Base-by-base conservation (phyloP, 148 eudicot genomes). In the Rhododendron mucronatum region DNA sequence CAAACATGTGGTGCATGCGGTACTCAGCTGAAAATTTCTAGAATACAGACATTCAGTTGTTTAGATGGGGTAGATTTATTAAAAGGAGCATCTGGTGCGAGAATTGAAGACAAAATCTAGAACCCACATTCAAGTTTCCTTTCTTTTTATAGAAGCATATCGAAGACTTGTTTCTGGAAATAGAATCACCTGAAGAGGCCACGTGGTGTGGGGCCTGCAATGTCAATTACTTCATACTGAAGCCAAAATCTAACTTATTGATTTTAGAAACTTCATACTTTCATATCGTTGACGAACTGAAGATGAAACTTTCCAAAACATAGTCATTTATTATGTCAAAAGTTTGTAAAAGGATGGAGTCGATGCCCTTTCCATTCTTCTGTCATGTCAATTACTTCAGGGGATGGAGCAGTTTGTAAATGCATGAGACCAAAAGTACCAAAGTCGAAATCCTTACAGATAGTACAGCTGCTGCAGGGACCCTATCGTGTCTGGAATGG, bases 401-500 rank as follows among this genome's bases (percentile, higher is more conserved):
- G 13, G 26, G 16, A 77, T 21, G 48, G 13, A 77, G 26, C 80
- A 77, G 28, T 77, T 77, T 23, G 48, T 44, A 21, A 44, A 16
- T 39, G 26, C 50, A 13, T 44, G 50, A 77, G 50, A 57, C 20
- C 28, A 57, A 47, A 9, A 82, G 59, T 9, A 74, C 48, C 50
- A 74, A 75, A 80, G 73, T 75, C 4, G 48, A 85, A 84, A 85
- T 86, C 71, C 98, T 96, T 94, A 96, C 99, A 96, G 80, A 80
- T 75, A 83, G 35, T 21, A 35, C 85, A 96, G 93, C 85, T 87
- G 81, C 37, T 83, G 55, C 23, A 96, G 90, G 84, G 92, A 92
- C 84, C 99, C 97, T 53, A 96, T 91, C 7, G 92, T 83, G 84
- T 86, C 87, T 80, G 99, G 99, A 91, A 96, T 89, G 28, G 57